Conservation (phyloP, 192 early-diverging fungal genomes). For the Haplosporangium gracile region DNA sequence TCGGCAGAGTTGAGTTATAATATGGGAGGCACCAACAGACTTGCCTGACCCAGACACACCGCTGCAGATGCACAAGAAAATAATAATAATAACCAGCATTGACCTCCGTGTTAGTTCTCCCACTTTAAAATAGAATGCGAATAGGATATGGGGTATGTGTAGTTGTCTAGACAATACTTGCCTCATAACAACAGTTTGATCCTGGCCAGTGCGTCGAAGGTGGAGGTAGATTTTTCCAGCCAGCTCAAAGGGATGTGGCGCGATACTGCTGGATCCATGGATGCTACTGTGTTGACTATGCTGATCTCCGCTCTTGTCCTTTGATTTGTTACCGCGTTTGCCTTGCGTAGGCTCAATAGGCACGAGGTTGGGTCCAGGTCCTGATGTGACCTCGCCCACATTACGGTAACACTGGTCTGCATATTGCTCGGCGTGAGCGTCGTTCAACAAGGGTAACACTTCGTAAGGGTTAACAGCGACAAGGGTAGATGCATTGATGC, state of each 20-base stretch:
- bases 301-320: conserved; percentile 23
- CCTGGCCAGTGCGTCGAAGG: conserved; percentile 74
- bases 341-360: background rate
- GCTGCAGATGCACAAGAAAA: conserved; percentile 55
- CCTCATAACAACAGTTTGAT: conserved; percentile 76
- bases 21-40: conserved; percentile 76
- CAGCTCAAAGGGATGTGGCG: conserved; percentile 78
- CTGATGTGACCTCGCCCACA: conserved; percentile 25
- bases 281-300: conserved; percentile 48
- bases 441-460: conserved; percentile 57
- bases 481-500: conserved; percentile 61
- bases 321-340: background rate
- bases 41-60: conserved; percentile 93
- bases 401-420: conserved; percentile 68
- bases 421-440: conserved; percentile 62
- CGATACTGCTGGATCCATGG: conserved; percentile 33
- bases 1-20: conserved; percentile 80
- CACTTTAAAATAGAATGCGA: background rate
- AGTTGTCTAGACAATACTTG: conserved; percentile 18
- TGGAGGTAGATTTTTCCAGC: conserved; percentile 80
- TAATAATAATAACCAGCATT: background rate
- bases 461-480: conserved; percentile 66
- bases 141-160: background rate
- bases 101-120: background rate
- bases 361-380: background rate